phyloP scores from a whole-genome alignment of 2,329 filamentous ascomycete species.

The Microcyclosporella mali region DNA sequence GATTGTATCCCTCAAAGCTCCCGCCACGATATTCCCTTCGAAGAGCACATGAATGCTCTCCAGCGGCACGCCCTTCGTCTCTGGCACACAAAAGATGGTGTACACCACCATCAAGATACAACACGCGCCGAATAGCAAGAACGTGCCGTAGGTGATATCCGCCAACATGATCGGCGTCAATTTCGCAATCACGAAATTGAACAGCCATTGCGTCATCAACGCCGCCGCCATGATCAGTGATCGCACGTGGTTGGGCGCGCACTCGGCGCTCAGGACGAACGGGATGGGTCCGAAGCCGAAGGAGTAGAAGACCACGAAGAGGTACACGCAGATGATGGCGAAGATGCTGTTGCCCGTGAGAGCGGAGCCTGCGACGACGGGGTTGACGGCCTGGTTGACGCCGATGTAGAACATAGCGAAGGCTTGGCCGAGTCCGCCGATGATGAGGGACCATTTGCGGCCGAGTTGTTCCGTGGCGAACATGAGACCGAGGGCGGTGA shows the following conservation, averaged over 20 bases:
- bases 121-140: constrained; percentile 34
- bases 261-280: constrained; percentile 39
- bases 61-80: constrained; percentile 40
- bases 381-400: constrained; percentile 36
- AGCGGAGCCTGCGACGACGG: constrained; percentile 39
- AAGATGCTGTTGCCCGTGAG: constrained; percentile 51
- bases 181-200: constrained; percentile 33
- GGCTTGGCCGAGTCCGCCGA: constrained; percentile 38
- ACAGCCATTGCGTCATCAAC: constrained; percentile 42
- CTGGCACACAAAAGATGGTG: constrained; percentile 38
- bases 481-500: constrained; percentile 40
- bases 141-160: constrained; percentile 40
- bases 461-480: constrained; percentile 42
- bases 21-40: constrained; percentile 37
- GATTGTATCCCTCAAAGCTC: constrained; percentile 35
- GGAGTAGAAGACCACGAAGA: constrained; percentile 44
- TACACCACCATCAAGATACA: constrained; percentile 41
- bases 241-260: constrained; percentile 30
- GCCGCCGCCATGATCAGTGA: constrained; percentile 40
- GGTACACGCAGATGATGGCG: constrained; percentile 48
- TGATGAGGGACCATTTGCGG: constrained; percentile 40
- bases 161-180: constrained; percentile 38
- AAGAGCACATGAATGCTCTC: constrained; percentile 40
- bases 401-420: constrained; percentile 41
- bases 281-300: constrained; percentile 44